Evolutionary conservation across 202 grass and related monocot species (phyloP).

Genomic region (Brachypodium distachyon): DNA sequence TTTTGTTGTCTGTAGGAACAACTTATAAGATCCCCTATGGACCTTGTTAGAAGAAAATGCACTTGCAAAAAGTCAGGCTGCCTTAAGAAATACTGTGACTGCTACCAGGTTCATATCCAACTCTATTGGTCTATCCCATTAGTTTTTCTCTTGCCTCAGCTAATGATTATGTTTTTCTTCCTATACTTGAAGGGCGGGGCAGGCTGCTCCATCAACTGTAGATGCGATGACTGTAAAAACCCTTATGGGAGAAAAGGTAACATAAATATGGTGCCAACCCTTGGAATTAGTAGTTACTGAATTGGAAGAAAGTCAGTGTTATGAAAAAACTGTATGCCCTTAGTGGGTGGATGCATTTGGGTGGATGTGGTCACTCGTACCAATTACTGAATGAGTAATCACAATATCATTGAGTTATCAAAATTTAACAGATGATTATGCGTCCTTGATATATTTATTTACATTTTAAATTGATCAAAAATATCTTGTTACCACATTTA

Average conservation of each 20-base stretch:
- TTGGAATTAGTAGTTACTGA: not conserved
- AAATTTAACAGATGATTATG: no score
- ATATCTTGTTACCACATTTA: not conserved
- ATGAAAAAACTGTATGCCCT: not conserved
- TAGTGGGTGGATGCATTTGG: not conserved
- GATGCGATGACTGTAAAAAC: conserved; percentile 89
- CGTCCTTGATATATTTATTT: not conserved
- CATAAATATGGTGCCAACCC: not conserved
- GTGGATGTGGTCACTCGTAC: no score
- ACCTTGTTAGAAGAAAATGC: conserved; percentile 78
- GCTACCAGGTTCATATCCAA: conserved; percentile 67
- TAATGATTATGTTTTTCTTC: not conserved
- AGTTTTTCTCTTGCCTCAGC: not conserved
- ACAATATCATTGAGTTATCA: not conserved
- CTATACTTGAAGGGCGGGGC: conserved; percentile 53
- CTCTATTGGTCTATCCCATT: not conserved
- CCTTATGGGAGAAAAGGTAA: conserved; percentile 82
- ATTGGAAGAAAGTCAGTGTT: not conserved
- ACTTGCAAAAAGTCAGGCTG: conserved; percentile 95
- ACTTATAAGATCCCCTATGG: conserved; percentile 61
- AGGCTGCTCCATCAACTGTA: conserved; percentile 86
- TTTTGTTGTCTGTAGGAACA: conserved; percentile 36
- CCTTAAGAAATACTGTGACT: conserved; percentile 98
- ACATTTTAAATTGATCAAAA: not conserved
- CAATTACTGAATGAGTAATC: not conserved